phyloP scores from a whole-genome alignment of 768 basidiomycete genomes.

The Suillus discolor region DNA sequence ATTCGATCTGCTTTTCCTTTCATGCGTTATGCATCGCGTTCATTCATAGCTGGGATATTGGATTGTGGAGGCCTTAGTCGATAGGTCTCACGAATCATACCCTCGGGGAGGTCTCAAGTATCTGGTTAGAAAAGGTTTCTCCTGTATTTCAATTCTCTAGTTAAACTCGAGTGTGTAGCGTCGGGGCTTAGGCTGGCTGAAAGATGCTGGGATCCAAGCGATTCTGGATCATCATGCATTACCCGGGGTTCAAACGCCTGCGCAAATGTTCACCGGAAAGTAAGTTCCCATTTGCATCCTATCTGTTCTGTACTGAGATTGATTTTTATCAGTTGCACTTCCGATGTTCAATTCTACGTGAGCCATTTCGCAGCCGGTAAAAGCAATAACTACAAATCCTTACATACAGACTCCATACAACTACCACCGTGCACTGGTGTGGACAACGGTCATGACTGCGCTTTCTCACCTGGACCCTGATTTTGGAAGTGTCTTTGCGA shows the following conservation, averaged over 20 bases:
- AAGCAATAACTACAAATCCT: slow-evolving; percentile 8
- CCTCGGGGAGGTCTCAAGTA: slow-evolving; percentile 70
- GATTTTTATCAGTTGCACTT: slow-evolving; percentile 55
- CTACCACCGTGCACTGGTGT: slow-evolving; percentile 77
- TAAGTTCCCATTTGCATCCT: slow-evolving; percentile 29
- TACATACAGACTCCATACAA: slow-evolving; percentile 62
- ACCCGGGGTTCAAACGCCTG: slow-evolving; percentile 65
- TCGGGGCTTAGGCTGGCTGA: slow-evolving; percentile 61
- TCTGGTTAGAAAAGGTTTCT: slow-evolving; percentile 45
- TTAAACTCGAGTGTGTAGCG: slow-evolving; percentile 40
- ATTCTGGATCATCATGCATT: slow-evolving; percentile 76
- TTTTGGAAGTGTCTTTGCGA: slow-evolving; percentile 66
- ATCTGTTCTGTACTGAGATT: slow-evolving; percentile 3
- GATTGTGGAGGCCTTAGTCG: slow-evolving; percentile 74
- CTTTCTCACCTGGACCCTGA: slow-evolving; percentile 69
- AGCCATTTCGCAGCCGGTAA: slow-evolving; percentile 17
- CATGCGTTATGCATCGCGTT: neutral
- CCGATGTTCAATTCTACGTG: slow-evolving; percentile 74
- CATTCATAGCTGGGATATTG: slow-evolving; percentile 73
- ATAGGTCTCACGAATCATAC: slow-evolving; percentile 61
- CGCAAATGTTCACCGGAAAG: slow-evolving; percentile 72
- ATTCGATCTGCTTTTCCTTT: neutral
- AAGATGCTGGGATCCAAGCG: slow-evolving; percentile 61
- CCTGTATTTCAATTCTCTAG: neutral
- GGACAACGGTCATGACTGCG: slow-evolving; percentile 79